Base-by-base conservation (phyloP, 202 grass and related monocot genomes). In the Saccharum hybrid region DNA sequence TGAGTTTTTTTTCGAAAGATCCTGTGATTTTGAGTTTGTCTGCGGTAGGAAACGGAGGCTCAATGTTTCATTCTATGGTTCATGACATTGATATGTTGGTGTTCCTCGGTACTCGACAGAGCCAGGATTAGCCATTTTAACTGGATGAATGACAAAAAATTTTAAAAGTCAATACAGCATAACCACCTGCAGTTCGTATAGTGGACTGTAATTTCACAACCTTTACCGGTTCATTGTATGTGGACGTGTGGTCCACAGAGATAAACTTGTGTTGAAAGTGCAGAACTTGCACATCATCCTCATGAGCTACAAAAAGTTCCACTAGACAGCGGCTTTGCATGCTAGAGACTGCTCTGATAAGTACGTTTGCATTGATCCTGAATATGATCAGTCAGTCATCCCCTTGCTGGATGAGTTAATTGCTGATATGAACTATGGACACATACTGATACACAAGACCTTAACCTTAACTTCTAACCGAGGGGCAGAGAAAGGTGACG, bases 341-440 rank as follows among this genome's bases (percentile, higher is more conserved):
- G 69, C 33, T 68, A 83, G 28, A 37, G 62, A 83, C 54, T 69
- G 46, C 54, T 36, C 10, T 71, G 77, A 65, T 43, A 75, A 80
- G 69, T 67, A 83, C 70, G 16, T 75, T 66, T 71, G 59, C 31
- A 66, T 49, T 75, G 63, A 40, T 59, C 42, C 34, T 30, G 0
- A 60, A 19, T 52, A 63, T 62, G 77, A 86, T 86, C 68, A 45
- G 75, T 49, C 74, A 13, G 22, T 42, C 60, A 82, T 66, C 79
- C 63, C 23, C 62, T 86, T 80, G 13, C 30, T 86, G 75, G 30
- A 56, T 45, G 74, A 51, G 62, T 79, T 68, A 14, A 78, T 16
- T 86, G 60, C 62, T 78, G 83, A 83, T 73, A 43, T 68, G 83
- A 86, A 86, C 78, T 89, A 73, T 78, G 83, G 77, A 83, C 88